Evolutionary conservation across 2,329 filamentous ascomycete species (phyloP), one percentile per base, ranked within the genome.

Genomic region (Aspergillus amoenus): DNA sequence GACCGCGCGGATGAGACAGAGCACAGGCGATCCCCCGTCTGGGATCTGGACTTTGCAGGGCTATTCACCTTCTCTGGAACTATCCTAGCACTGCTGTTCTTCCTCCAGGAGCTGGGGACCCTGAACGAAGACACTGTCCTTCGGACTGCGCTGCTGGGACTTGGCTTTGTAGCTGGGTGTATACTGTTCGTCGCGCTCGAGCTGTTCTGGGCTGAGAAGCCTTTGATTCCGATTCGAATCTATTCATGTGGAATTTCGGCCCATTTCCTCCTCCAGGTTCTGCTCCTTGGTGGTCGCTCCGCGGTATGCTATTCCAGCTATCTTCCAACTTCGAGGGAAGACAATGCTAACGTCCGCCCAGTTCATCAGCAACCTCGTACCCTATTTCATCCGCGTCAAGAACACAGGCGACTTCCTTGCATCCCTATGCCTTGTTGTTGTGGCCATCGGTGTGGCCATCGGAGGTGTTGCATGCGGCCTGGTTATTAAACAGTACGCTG

Each of bases 301-400:
- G 57, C 54, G 21, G 65, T 67, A 52, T 40, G 62, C 41, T 45
- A 13, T 3, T n/a, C 17, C 5, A 12, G 7, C 32, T 17, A 2
- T 3, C 27, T n/a, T 15, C 5, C 9, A 4, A 42, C 6, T 11
- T n/a, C 15, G 12, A 21, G 22, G 8, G 17, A 30, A 15, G 8
- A 32, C n/a, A 8, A 27, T 21, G 6, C 32, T 54, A 12, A 52
- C 17, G 8, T 27, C 2, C 5, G 27, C 13, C 21, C 12, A 62
- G 58, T 30, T 61, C 21, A 8, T 57, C 12, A 59, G 49, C 21
- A 60, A 63, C 13, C 24, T 63, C 6, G 47, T 57, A 0, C 56
- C 61, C 1, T 68, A 65, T 43, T 61, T 66, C 22, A 61, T 61
- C 24, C 63, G 65, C 3, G 58, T 58, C 1, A 44, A 60, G 11